Conservation (phyloP, 495 filamentous ascomycete species). For the Gamarada debralockiae region DNA sequence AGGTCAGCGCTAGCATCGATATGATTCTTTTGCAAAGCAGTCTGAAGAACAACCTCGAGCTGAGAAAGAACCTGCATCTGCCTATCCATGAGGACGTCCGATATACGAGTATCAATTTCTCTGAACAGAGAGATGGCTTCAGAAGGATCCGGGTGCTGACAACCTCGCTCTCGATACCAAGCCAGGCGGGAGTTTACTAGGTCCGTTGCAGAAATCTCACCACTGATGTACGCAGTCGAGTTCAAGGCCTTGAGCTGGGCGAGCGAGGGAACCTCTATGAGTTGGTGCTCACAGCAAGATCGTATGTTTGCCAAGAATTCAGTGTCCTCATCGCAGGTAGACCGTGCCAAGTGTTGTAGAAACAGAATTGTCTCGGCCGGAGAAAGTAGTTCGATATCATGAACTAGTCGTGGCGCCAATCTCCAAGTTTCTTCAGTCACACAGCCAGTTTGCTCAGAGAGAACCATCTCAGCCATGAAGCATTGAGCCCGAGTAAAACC, state of each 20-base stretch:
- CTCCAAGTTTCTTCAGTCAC: constrained; percentile 28
- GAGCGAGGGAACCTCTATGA: constrained; percentile 46
- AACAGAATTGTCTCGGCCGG: constrained; percentile 47
- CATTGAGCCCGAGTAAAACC: constrained; percentile 45
- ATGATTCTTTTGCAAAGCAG: constrained; percentile 15
- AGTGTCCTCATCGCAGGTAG: constrained; percentile 3
- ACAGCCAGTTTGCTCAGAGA: constrained; percentile 36
- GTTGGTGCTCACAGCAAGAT: constrained; percentile 40
- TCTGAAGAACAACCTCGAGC: not conserved
- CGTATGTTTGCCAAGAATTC: constrained; percentile 31
- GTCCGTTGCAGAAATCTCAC: constrained; percentile 34
- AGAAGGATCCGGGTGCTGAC: constrained; percentile 35
- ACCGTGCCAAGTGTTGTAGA: constrained; percentile 44
- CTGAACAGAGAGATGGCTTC: constrained; percentile 42
- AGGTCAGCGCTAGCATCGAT: constrained; percentile 49
- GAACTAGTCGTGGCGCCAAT: constrained; percentile 39
- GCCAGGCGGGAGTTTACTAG: constrained; percentile 42
- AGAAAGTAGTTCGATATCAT: constrained; percentile 49
- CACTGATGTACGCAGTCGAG: constrained; percentile 45
- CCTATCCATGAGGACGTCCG: constrained; percentile 35
- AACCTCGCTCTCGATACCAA: constrained; percentile 48
- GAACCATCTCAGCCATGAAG: constrained; percentile 43
- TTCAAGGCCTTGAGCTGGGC: constrained; percentile 45
- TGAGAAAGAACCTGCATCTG: constrained; percentile 9
- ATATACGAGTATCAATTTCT: constrained; percentile 39